Conservation (phyloP, 257 asterid species). For the Solanum paucissectum region DNA sequence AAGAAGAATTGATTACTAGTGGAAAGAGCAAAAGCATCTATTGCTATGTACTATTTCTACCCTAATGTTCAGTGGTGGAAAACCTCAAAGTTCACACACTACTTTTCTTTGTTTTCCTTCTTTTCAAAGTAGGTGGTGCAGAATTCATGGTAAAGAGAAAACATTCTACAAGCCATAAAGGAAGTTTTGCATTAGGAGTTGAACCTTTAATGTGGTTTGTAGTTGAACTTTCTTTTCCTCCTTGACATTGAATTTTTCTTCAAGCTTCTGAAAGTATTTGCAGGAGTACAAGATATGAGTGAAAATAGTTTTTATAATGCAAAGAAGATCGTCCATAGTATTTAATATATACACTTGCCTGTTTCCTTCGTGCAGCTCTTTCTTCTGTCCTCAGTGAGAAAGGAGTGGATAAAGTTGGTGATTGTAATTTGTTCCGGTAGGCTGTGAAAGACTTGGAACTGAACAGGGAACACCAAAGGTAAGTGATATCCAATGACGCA, state of each 20-base stretch:
- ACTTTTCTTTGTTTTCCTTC: not conserved
- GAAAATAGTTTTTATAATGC: not conserved
- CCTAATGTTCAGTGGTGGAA: not conserved
- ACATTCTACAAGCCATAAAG: not conserved
- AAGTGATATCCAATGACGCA: not conserved
- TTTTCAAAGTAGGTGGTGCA: not conserved
- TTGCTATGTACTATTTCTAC: not conserved
- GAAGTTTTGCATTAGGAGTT: not conserved
- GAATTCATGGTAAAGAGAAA: not conserved
- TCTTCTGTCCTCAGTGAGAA: conserved; percentile 68
- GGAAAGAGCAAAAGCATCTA: not conserved
- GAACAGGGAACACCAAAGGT: not conserved
- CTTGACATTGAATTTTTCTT: conserved; percentile 66
- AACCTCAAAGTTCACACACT: not conserved
- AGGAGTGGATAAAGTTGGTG: conserved; percentile 65
- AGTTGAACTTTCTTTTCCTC: conserved; percentile 44
- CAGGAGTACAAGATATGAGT: not conserved
- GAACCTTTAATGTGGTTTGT: conserved; percentile 57
- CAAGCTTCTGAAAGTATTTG: conserved; percentile 62
- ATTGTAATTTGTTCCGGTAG: conserved; percentile 56
- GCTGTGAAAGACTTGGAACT: conserved; percentile 63
- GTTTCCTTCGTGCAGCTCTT: conserved; percentile 82
- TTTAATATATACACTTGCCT: conserved; percentile 31
- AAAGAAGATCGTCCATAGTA: not conserved
- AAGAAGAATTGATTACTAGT: not conserved